Conservation (phyloP, 2,329 filamentous ascomycete genomes). For the Sporothrix humicola region DNA sequence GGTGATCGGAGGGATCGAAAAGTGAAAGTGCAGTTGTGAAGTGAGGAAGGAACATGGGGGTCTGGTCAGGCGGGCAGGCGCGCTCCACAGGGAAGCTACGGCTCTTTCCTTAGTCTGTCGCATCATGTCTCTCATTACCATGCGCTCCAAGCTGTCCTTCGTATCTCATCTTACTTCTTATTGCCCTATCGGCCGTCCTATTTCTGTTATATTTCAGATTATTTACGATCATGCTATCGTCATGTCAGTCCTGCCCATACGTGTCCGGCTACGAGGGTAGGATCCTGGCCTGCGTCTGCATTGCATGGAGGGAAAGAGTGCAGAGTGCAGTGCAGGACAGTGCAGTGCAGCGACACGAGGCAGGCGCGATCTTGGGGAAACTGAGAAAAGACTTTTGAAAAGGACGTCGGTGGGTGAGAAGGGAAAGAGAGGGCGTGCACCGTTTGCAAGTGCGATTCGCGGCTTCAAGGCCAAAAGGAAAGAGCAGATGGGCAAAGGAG, state of each 20-base stretch:
- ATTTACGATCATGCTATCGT: background rate
- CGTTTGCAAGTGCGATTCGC: background rate
- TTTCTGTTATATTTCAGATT: background rate
- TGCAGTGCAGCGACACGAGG: conserved; percentile 13
- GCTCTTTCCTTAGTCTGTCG: conserved; percentile 8
- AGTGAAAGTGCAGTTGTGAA: too few species aligned
- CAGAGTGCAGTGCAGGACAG: conserved; percentile 1
- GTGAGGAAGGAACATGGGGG: conserved; percentile 26
- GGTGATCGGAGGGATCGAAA: background rate
- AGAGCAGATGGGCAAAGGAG: background rate
- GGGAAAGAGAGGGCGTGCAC: conserved; percentile 3
- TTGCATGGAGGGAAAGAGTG: conserved; percentile 5
- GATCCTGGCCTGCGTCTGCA: background rate
- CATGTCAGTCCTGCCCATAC: background rate
- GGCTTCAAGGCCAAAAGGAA: background rate
- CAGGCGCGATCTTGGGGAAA: background rate
- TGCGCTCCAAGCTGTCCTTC: too few species aligned
- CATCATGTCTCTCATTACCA: background rate
- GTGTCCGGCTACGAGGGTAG: conserved; percentile 17
- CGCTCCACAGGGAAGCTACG: conserved; percentile 1
- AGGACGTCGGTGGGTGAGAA: conserved; percentile 9
- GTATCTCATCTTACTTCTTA: background rate
- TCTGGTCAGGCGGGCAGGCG: conserved; percentile 17
- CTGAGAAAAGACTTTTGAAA: background rate
- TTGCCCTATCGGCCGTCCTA: background rate